These are phyloP conservation scores for Cyphellophora attinorum DNA, from an alignment of 2,329 filamentous ascomycete species.

Conservation along the genomic window DNA sequence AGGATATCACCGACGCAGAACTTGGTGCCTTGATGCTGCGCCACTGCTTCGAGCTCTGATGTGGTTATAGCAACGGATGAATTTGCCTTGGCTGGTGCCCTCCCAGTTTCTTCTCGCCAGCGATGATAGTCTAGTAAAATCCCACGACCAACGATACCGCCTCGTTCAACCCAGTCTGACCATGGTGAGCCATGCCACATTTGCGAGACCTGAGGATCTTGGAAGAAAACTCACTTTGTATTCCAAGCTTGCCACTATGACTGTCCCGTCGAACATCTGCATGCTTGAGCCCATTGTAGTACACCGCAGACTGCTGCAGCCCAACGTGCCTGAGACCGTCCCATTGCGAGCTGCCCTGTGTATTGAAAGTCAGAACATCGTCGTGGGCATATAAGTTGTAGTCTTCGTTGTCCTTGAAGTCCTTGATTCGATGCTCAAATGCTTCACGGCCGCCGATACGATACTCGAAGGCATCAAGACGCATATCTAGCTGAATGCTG, in stretches of 20 bases:
- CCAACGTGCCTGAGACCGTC: slow-evolving; percentile 10
- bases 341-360: slow-evolving; percentile 9
- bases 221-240: slow-evolving; percentile 6
- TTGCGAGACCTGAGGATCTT: neutral
- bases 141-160: slow-evolving; percentile 34
- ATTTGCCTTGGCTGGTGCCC: slow-evolving; percentile 24
- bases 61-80: slow-evolving; percentile 20
- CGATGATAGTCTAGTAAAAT: slow-evolving; percentile 36
- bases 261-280: slow-evolving; percentile 1
- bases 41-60: slow-evolving; percentile 11
- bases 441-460: slow-evolving; percentile 22
- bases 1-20: slow-evolving; percentile 15
- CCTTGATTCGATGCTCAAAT: slow-evolving; percentile 17
- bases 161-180: slow-evolving; percentile 27
- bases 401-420: slow-evolving; percentile 4
- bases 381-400: slow-evolving; percentile 4
- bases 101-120: slow-evolving; percentile 29
- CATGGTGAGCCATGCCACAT: neutral
- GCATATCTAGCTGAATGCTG: slow-evolving; percentile 18
- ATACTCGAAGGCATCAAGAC: slow-evolving; percentile 24
- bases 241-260: slow-evolving; percentile 2
- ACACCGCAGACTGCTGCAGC: slow-evolving; percentile 1
- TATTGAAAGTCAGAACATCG: slow-evolving; percentile 8
- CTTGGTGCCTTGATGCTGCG: slow-evolving; percentile 5
- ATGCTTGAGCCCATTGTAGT: slow-evolving; percentile 6